These are phyloP conservation scores for Lasiodiplodia citricola DNA, from an alignment of 2,329 filamentous ascomycete species.

Conservation along the genomic window DNA sequence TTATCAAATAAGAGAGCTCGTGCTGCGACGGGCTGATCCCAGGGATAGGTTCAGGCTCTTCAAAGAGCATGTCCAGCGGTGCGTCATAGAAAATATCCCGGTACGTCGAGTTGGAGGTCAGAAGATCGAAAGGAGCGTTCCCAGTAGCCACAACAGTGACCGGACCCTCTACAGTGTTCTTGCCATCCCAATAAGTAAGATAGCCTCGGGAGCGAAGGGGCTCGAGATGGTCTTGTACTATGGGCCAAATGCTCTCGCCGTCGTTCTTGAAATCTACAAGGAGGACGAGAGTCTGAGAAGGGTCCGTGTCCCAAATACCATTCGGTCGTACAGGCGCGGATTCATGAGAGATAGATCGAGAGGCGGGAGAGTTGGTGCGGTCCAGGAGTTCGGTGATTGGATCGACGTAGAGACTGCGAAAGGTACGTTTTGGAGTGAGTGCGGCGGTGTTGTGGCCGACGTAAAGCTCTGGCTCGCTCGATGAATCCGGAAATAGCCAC, in stretches of 20 bases:
- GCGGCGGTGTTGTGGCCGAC: slow-evolving; percentile 59
- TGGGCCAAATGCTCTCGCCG: slow-evolving; percentile 43
- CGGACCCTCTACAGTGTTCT: slow-evolving; percentile 46
- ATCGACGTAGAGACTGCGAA: slow-evolving; percentile 59
- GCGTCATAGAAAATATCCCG: slow-evolving; percentile 64
- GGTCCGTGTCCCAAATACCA: slow-evolving; percentile 58
- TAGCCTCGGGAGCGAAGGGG: slow-evolving; percentile 56
- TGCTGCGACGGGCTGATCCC: not conserved
- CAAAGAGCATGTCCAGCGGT: slow-evolving; percentile 48
- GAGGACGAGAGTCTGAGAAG: slow-evolving; percentile 56
- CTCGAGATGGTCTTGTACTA: slow-evolving; percentile 48
- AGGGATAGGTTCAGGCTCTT: slow-evolving; percentile 28
- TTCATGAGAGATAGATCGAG: slow-evolving; percentile 24
- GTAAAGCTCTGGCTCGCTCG: slow-evolving; percentile 54
- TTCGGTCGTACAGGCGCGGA: slow-evolving; percentile 37
- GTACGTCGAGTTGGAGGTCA: slow-evolving; percentile 54
- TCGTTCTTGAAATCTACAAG: slow-evolving; percentile 58
- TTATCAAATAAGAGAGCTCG: not conserved
- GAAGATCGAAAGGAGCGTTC: slow-evolving; percentile 56
- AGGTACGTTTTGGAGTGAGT: slow-evolving; percentile 53
- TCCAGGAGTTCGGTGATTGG: slow-evolving; percentile 57
- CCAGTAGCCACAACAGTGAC: slow-evolving; percentile 61
- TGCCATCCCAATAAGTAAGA: slow-evolving; percentile 58
- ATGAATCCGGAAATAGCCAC: slow-evolving; percentile 53
- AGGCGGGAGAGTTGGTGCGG: slow-evolving; percentile 50